Evolutionary conservation across 495 filamentous ascomycete genomes (phyloP).

Genomic region (Copromyces sp.): DNA sequence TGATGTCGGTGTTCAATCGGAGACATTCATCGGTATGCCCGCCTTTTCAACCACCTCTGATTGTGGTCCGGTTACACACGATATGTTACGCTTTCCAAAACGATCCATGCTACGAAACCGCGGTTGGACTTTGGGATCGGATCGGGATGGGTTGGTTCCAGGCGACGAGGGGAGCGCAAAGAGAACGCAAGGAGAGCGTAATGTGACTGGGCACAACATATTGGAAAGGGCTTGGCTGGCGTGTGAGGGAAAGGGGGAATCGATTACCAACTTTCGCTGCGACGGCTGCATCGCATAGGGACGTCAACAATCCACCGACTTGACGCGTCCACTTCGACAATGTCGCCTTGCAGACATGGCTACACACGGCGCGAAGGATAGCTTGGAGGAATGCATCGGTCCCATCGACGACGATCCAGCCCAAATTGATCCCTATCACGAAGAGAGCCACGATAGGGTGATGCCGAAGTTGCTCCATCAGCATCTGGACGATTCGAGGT

Average conservation of each 20-base stretch:
- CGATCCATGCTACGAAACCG: not conserved
- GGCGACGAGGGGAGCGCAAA: not conserved
- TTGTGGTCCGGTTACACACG: not conserved
- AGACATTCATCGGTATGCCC: not conserved
- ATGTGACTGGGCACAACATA: not conserved
- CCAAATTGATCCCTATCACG: not conserved
- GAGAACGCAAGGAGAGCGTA: not conserved
- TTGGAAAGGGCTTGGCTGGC: not conserved
- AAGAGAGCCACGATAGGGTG: not conserved
- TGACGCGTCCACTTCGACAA: not conserved
- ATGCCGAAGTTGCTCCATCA: not conserved
- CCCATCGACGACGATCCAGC: not conserved
- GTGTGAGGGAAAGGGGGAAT: not conserved
- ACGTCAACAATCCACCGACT: not conserved
- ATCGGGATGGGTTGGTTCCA: not conserved
- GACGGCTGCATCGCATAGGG: not conserved
- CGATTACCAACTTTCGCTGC: not conserved
- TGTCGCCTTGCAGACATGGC: not conserved
- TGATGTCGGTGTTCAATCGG: not conserved
- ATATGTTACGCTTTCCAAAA: not conserved
- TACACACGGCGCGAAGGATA: not conserved
- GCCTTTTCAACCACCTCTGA: not conserved
- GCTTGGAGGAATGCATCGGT: not conserved
- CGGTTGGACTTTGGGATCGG: not conserved
- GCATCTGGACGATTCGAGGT: not conserved